Base-by-base conservation (phyloP, 371 early-diverging fungal genomes). In the Capillidium heterosporum region DNA sequence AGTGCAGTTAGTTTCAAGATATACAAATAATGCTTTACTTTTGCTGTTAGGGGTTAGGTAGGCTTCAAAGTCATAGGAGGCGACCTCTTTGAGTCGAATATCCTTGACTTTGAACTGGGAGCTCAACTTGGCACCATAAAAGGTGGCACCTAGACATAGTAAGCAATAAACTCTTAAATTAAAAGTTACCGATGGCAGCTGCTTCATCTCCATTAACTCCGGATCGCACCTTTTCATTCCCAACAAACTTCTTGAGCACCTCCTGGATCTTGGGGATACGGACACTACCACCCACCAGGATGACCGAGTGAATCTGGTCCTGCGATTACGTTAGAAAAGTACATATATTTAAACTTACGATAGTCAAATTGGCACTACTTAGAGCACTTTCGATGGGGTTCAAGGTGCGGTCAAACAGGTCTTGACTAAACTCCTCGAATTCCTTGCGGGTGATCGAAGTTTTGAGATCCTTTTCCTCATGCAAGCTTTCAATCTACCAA, bases 121-220 rank as follows among this genome's bases (percentile, higher is more conserved):
- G 65, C 87, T 87, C 40, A 89, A 67, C 23, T 78, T 70, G 7
- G 98, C 98, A 26, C 85, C 91, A 57, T 81, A 82, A 73, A 91
- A 89, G 8, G 82, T 89, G 44, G 95, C 95, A 53, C 87, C 88
- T 65, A 90, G 67, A 19, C 89, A 94, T 39, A 88, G 87, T 15
- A 95, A 91, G 68, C 95, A 95, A 62, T 95, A 95, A 35, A 76
- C 85, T 61, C 95, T 92, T 24, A 95, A 80, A 59, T 88, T 90
- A 71, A 86, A 78, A 41, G 93, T 32, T 56, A 56, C 87, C 88
- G 64, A 91, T 67, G n/a, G 90, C 95, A 39, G 88, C 89, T 15
- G 96, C 93, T 69, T 97, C 98, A 62, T 97, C 98, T 31, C 77
- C 85, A 62, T 97, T 93, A 27, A 97, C 81, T 59, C 87, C 90